Percentiles rank a stretch among this genome's conserved stretches.
Evolutionary conservation across 1,284 basidiomycete genomes (phyloP).

Genomic region (Cryptococcus neoformans): DNA sequence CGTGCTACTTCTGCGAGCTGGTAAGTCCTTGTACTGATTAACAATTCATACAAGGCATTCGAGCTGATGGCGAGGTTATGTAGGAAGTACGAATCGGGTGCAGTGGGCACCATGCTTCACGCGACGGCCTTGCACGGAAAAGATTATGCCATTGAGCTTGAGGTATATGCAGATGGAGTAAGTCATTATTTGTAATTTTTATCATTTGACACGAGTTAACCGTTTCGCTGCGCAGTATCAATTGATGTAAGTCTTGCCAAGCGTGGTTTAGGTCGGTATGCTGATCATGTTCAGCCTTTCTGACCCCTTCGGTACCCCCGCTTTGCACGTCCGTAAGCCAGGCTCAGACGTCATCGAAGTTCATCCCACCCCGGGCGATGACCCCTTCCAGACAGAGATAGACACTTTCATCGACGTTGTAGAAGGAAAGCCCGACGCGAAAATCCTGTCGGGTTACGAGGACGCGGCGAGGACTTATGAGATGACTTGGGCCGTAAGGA

Average conservation of each 20-base stretch:
- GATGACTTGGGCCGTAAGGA: slow-evolving; percentile 42
- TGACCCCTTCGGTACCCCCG: slow-evolving; percentile 48
- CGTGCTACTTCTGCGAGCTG: slow-evolving; percentile 50
- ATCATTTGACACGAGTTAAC: not conserved
- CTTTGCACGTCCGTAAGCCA: slow-evolving; percentile 45
- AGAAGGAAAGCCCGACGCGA: slow-evolving; percentile 31
- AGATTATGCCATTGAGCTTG: slow-evolving; percentile 45
- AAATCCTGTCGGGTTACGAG: slow-evolving; percentile 50
- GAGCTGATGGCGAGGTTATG: not conserved
- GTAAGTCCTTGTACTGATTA: slow-evolving; percentile 19
- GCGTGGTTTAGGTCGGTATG: too few species aligned
- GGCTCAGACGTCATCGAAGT: slow-evolving; percentile 31
- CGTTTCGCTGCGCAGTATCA: slow-evolving; percentile 24
- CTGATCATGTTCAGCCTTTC: slow-evolving; percentile 28
- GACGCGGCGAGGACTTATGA: slow-evolving; percentile 86
- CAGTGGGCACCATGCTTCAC: slow-evolving; percentile 44
- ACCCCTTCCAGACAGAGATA: slow-evolving; percentile 50
- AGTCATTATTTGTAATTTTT: slow-evolving; percentile 8
- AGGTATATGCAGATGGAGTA: slow-evolving; percentile 43
- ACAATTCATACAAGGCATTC: slow-evolving; percentile 3
- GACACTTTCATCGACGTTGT: slow-evolving; percentile 48
- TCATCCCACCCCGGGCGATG: slow-evolving; percentile 40
- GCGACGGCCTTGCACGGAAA: slow-evolving; percentile 35
- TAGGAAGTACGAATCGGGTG: slow-evolving; percentile 44
- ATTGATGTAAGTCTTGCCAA: slow-evolving; percentile 24